Evolutionary conservation across 305 asterid genomes (phyloP), one percentile per base, ranked within the genome.

Genomic region (Rubia balearica): DNA sequence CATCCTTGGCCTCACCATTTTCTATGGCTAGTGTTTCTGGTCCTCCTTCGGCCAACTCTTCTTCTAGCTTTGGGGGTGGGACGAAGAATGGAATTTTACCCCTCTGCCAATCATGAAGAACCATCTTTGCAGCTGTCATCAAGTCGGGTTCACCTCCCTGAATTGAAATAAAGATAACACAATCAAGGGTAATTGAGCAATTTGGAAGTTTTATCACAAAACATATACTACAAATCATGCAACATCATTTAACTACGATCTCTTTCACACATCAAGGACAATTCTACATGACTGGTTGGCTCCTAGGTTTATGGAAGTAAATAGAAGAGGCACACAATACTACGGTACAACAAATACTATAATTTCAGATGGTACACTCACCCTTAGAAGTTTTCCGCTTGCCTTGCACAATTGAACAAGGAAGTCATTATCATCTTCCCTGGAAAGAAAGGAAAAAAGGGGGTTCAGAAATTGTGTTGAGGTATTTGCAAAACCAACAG

Each of bases 91-190:
- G 97, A 67, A 91, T 89, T 76, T 81, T 87, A 60, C 97, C 97
- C 77, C 99, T 88, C 78, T 91, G 99, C 99, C 99, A 91, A 75
- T 94, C 96, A 45, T 91, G 97, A 62, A 94, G 97, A 71, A 94
- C 74, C 96, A 94, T 87, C 90, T 91, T 94, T 36, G 93, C 96
- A 74, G 85, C 96, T 9, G 97, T 91, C 87, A 70, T 91, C 57
- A 79, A 82, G 76, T 94, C 97, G 0, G 99, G 97, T 77, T 94
- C 99, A 14, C 99, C 99, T 60, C 99, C 99, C 99, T 94, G 49
- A 36, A 33, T 33, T 3, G 36, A 33, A 33, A 33, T 33, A 33
- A 3, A 33, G 36, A 33, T 33, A 24, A 24, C 4, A 21, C 57
- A 3, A 66, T 63, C 76, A 73, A 2, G 67, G 10, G 30, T 19